Base-by-base conservation (phyloP, 2,329 filamentous ascomycete genomes). In the Cladosporium sp. region DNA sequence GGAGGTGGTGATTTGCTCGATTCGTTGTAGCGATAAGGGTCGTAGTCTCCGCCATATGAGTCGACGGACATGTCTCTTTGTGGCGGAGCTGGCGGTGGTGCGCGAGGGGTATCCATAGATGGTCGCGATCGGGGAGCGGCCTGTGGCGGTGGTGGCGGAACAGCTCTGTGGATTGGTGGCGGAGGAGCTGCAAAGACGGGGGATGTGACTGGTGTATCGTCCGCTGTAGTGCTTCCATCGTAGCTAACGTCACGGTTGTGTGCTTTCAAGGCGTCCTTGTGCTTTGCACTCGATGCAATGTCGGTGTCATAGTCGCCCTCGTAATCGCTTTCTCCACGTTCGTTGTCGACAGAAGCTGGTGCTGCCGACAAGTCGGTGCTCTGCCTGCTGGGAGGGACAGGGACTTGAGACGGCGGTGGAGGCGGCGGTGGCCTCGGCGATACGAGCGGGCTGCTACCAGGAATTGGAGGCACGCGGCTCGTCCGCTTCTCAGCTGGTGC, bases 251-350 rank as follows among this genome's bases (percentile, higher is more conserved):
- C 92, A 64, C 90, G 87, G 8, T 85, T 87, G 77, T 96, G 92
- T 10, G 92, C 82, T 77, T 94, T 96, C 68, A 98, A 79, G 0
- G 94, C 93, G 80, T 97, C 94, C 79, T 96, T 97, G 78, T 97
- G 92, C 65, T 91, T 92, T n/a, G 88, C 92, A 11, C 92, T 90
- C n/a, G 93, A 92, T 1, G 91, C 93, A 75, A 98, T 98, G 76
- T 98, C 95, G 7, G 95, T 98, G 73, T 98, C 95, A 76, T 98
- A 98, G 75, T 98, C 95, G 7, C 94, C 95, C 76, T 99, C 95
- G 74, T 98, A 98, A 75, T 97, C 94, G 0, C 92, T 96, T 38
- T 92, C 86, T 74, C 96, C 93, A 67, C 91, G 92, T 67, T 90
- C 90, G 30, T 88, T 89, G 15, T 90, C 89, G 26, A 71, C 74